Base-by-base conservation (phyloP, 2,329 filamentous ascomycete species). In the Fusarium pseudoanthophilum region DNA sequence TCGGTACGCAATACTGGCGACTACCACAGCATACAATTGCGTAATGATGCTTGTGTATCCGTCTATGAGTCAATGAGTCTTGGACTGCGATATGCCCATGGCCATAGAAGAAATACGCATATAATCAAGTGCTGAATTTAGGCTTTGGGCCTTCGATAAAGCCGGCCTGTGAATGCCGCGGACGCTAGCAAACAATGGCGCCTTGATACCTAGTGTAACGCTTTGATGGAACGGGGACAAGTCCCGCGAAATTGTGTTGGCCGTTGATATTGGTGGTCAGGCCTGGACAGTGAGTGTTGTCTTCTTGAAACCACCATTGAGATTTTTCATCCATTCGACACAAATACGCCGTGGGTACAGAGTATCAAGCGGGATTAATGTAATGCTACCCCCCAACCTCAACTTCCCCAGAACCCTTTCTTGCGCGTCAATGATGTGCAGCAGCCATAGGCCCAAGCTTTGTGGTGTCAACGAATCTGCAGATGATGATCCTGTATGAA, bases 371-470 rank as follows among this genome's bases (percentile, higher is more conserved):
- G 42, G 21, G 43, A 65, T 46, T 55, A 52, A 53, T 52, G 48
- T 58, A 56, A 53, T 55, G 60, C 51, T 66, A 66, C 36, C 24
- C 53, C 10, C 57, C 73, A 49, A 71, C 65, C 40, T 36, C 66
- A n/a, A 74, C 71, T 75, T 76, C 70, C 71, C 68, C 74, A 67
- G 48, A 55, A 62, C 69, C 73, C 67, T 60, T 70, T 73, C 64
- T 52, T 72, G 70, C 68, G 62, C 58, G 72, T 72, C 67, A 67
- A 76, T 78, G 76, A 76, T 78, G 72, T 75, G 75, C 76, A 78
- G 73, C 64, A 73, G 73, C 70, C 75, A 71, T 65, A 75, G 76
- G 76, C 64, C 76, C 67, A 73, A 77, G 74, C 76, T 71, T 69
- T 55, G 65, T 66, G 63, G 60, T 67, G 64, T 48, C 67, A 70